phyloP scores from a whole-genome alignment of 176 grass and related monocot species.

The Areca catechu region DNA sequence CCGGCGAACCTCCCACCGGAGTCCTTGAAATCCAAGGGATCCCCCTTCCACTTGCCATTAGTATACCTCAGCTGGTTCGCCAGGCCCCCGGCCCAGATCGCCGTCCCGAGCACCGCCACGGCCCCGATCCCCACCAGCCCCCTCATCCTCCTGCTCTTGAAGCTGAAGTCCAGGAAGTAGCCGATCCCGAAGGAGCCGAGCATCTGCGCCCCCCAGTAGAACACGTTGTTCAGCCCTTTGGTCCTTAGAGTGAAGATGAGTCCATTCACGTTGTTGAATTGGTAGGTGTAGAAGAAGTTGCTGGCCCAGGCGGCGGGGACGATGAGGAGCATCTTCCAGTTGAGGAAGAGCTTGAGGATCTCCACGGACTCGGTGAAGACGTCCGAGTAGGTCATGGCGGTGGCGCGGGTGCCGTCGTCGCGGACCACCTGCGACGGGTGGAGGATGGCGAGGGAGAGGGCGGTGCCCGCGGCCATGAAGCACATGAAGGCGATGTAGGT shows the following conservation, averaged over 20 bases:
- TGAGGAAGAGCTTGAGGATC: slow-evolving; percentile 56
- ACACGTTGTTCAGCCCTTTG: slow-evolving; percentile 82
- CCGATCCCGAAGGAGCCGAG: slow-evolving; percentile 59
- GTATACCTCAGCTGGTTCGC: slow-evolving; percentile 53
- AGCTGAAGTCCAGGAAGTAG: slow-evolving; percentile 72
- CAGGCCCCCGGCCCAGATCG: slow-evolving; percentile 70
- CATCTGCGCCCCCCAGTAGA: slow-evolving; percentile 99
- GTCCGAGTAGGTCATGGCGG: slow-evolving; percentile 38
- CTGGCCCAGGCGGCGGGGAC: slow-evolving; percentile 68
- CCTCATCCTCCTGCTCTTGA: slow-evolving; percentile 46
- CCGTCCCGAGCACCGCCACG: slow-evolving; percentile 52
- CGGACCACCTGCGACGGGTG: slow-evolving; percentile 48
- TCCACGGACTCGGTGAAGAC: slow-evolving; percentile 34
- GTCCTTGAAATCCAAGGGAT: slow-evolving; percentile 64
- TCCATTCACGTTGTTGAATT: slow-evolving; percentile 96
- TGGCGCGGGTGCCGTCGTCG: slow-evolving; percentile 53
- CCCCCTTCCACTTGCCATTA: background rate
- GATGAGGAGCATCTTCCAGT: slow-evolving; percentile 89
- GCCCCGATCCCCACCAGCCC: slow-evolving; percentile 29
- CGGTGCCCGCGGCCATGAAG: slow-evolving; percentile 61
- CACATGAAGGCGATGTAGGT: slow-evolving; percentile 81
- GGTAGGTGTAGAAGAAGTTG: slow-evolving; percentile 99
- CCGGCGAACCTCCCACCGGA: slow-evolving; percentile 32
- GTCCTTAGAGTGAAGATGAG: slow-evolving; percentile 65
- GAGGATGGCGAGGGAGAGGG: slow-evolving; percentile 42